Evolutionary conservation across 768 basidiomycete genomes (phyloP).

Genomic region (Naematelia encephala): DNA sequence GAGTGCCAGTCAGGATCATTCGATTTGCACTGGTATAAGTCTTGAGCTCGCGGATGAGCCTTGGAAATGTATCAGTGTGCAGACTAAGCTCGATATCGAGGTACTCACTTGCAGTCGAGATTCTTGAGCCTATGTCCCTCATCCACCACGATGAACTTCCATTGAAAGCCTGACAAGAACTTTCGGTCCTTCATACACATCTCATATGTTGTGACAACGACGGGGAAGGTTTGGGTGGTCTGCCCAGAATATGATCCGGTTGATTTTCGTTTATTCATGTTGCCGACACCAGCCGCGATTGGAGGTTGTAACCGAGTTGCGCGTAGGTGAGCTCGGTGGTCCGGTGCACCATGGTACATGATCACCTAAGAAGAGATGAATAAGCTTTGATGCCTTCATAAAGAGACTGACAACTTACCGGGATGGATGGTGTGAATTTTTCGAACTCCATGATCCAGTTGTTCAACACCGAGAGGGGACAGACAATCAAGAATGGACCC

Average conservation of each 20-base stretch:
- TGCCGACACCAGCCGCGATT: conserved; percentile 31
- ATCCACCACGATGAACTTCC: conserved; percentile 77
- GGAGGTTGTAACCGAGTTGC: conserved; percentile 58
- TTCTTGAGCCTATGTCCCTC: conserved; percentile 87
- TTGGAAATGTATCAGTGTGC: conserved; percentile 18
- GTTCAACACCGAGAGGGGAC: conserved; percentile 86
- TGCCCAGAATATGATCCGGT: conserved; percentile 29
- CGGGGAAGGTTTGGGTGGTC: conserved; percentile 61
- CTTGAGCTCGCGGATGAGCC: conserved; percentile 83
- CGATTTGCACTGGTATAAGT: conserved; percentile 76
- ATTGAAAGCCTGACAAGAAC: conserved; percentile 62
- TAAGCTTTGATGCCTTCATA: conserved; percentile 10
- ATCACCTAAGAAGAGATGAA: conserved; percentile 58
- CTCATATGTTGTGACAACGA: conserved; percentile 89
- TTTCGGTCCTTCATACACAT: conserved; percentile 80
- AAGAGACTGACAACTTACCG: conserved; percentile 53
- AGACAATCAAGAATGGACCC: conserved; percentile 80
- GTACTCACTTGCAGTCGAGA: conserved; percentile 67
- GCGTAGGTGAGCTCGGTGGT: conserved; percentile 75
- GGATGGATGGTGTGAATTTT: conserved; percentile 69
- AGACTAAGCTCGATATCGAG: conserved; percentile 6
- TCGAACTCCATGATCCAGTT: conserved; percentile 85
- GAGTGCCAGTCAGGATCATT: conserved; percentile 94
- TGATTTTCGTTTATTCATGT: conserved; percentile 26
- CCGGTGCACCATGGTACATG: conserved; percentile 83